Conservation (phyloP, 306 rosid species). For the Ziziphus jujuba region DNA sequence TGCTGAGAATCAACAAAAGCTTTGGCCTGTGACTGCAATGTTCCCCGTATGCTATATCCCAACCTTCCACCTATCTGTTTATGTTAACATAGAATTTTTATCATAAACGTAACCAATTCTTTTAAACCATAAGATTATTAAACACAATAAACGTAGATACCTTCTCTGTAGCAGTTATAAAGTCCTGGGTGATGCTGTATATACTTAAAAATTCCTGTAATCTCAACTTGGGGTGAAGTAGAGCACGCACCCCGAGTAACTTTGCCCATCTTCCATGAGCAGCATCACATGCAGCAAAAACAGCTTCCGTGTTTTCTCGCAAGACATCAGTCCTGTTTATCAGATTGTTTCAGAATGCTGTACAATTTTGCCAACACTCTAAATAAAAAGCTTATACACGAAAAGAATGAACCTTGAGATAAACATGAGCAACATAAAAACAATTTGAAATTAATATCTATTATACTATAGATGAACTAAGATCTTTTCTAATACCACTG, state of each 20-base stretch:
- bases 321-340: conserved; percentile 94
- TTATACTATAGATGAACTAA: too few species aligned
- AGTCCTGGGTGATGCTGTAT: conserved; percentile 85
- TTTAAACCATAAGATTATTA: background rate
- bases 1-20: conserved; percentile 97
- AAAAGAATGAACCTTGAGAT: conserved; percentile 10
- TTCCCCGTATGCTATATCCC: conserved; percentile 98
- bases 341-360: conserved; percentile 56
- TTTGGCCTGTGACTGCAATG: conserved; percentile 96
- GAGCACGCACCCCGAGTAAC: conserved; percentile 95
- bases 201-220: conserved; percentile 87
- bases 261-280: conserved; percentile 99
- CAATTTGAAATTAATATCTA: too few species aligned
- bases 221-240: conserved; percentile 93
- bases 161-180: conserved; percentile 88
- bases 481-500: too few species aligned
- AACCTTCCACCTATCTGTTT: conserved; percentile 97
- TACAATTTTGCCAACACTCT: conserved; percentile 29
- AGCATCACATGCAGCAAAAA: conserved; percentile 99
- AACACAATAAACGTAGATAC: conserved; percentile 36
- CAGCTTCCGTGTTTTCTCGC: conserved; percentile 99
- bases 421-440: background rate
- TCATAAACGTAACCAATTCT: conserved; percentile 23
- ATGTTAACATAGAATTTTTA: conserved; percentile 28
- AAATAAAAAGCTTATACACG: conserved; percentile 20